Conservation (phyloP, 495 filamentous ascomycete genomes). For the Hypoxylon intermedium region DNA sequence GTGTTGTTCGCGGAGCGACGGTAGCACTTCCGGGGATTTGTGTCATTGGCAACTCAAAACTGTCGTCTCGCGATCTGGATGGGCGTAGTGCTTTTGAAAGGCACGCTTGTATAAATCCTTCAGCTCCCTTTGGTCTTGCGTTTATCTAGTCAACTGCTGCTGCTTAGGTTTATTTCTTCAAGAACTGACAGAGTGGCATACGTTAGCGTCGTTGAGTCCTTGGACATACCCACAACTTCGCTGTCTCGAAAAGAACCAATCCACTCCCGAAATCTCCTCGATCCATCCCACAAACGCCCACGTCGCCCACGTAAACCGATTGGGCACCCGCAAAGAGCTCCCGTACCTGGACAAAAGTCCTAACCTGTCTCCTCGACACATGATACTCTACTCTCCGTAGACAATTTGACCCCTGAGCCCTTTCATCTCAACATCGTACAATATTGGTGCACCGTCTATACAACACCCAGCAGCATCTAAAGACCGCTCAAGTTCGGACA, state of each 20-base stretch:
- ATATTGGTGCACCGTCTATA: too few species aligned
- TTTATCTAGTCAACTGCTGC: too few species aligned
- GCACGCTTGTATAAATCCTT: too few species aligned
- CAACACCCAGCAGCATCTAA: too few species aligned
- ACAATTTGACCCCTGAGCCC: background rate
- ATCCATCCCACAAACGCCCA: slow-evolving; percentile 15
- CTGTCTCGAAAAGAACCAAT: slow-evolving; percentile 18
- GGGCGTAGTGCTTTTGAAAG: too few species aligned
- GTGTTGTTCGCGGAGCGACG: too few species aligned
- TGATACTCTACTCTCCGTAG: slow-evolving; percentile 3
- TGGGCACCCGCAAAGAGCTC: slow-evolving; percentile 5
- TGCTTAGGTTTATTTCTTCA: background rate
- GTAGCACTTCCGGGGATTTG: too few species aligned
- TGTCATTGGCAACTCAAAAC: too few species aligned
- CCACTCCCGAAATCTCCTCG: slow-evolving; percentile 15
- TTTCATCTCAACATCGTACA: background rate
- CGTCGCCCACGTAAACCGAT: slow-evolving; percentile 10
- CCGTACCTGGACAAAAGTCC: background rate
- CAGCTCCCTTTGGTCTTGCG: too few species aligned
- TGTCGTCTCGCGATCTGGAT: too few species aligned
- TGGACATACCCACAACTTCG: slow-evolving; percentile 28
- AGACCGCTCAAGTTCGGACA: too few species aligned
- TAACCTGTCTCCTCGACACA: background rate
- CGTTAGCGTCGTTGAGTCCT: slow-evolving; percentile 19
- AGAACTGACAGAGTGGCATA: slow-evolving; percentile 14